Base-by-base conservation (phyloP, 345 rosid species). In the Rubroshorea leprosula region DNA sequence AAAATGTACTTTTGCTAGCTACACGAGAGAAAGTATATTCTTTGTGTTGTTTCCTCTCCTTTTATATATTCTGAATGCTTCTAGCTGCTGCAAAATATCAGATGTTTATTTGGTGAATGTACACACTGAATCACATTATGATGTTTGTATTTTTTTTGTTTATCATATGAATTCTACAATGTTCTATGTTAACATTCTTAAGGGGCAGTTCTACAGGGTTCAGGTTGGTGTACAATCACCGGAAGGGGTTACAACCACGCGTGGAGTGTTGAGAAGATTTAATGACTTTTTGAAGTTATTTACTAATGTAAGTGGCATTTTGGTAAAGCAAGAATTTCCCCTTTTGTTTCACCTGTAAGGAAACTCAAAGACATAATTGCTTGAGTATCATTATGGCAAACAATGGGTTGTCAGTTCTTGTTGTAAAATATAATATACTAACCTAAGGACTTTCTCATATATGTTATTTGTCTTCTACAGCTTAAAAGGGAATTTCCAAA, bases 171-270 rank as follows among this genome's bases (percentile, higher is more conserved):
- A 35, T 31, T 61, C 22, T 49, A 13, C 43, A 63, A 23, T 63
- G 55, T 57, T 61, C 49, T 20, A 27, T 57, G 35, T 68, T 83
- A 80, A 86, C 84, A 64, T 74, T 74, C 72, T 67, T 70, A 71
- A 70, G 71, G 76, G 76, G 58, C 99, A 93, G 99, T 93, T 89
- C 85, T 93, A 93, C 86, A 89, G 99, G 96, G 88, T 89, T 68
- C 96, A 93, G 81, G 71, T 89, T 60, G 88, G 97, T 60, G 2
- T 93, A 44, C 97, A 93, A 70, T 87, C 99, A 20, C 96, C 92
- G 22, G 95, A 85, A 68, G 99, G 97, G 57, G 62, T 79, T 60
- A 89, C 96, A 26, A 72, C 79, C 21, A 75, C 72, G 29, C 83
- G 77, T 55, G 90, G 73, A 54, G 85, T 87, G 18, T 71, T 87